Evolutionary conservation across 108 stramenopile species (phyloP).

Genomic region (Fragilaria crotonensis): DNA sequence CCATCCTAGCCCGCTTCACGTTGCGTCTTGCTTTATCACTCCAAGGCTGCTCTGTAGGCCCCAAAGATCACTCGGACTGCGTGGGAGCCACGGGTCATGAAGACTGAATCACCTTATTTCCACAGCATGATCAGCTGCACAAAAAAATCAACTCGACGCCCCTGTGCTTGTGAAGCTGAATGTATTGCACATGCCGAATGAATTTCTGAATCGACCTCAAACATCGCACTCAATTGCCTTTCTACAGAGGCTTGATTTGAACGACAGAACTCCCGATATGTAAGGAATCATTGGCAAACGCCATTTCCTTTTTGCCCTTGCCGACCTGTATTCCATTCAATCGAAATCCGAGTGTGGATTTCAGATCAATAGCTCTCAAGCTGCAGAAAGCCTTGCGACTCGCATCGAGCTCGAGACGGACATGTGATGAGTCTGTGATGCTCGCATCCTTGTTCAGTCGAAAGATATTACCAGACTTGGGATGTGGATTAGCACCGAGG

Average conservation of each 20-base stretch:
- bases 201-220: neutral
- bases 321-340: constrained; percentile 27
- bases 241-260: constrained; percentile 4
- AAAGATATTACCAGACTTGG: constrained; percentile 2
- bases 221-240: neutral
- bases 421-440: constrained; percentile 15
- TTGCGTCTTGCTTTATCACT: too few relatives aligned
- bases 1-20: too few relatives aligned
- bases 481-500: constrained; percentile 21
- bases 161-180: neutral
- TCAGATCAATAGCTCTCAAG: constrained; percentile 41
- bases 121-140: too few relatives aligned
- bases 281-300: constrained; percentile 38
- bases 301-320: constrained; percentile 31
- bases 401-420: constrained; percentile 17
- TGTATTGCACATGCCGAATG: neutral
- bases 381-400: constrained; percentile 25
- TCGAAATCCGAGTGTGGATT: constrained; percentile 19
- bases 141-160: neutral
- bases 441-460: constrained; percentile 11
- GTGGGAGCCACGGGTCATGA: too few relatives aligned
- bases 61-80: too few relatives aligned
- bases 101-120: too few relatives aligned
- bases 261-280: constrained; percentile 25
- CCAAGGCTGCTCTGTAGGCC: too few relatives aligned